Evolutionary conservation across 768 basidiomycete species (phyloP).

Genomic region (Amanita inopinata): DNA sequence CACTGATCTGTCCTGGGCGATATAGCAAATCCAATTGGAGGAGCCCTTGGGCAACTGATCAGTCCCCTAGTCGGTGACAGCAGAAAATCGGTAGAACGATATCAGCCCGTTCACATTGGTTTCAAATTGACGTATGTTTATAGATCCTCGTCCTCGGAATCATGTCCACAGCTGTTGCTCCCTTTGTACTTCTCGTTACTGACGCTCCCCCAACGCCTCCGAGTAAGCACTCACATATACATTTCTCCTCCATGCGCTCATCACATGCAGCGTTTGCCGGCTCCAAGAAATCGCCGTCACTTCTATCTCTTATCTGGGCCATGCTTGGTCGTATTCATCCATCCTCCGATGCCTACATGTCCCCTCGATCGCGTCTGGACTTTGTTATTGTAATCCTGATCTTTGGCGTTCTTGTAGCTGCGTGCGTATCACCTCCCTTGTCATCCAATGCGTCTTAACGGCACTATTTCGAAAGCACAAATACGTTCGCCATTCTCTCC

Average conservation of each 20-base stretch:
- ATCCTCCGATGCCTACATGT: slow-evolving; percentile 44
- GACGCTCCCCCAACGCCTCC: slow-evolving; percentile 67
- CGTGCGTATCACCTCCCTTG: slow-evolving; percentile 33
- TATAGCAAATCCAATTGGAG: slow-evolving; percentile 67
- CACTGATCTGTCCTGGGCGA: slow-evolving; percentile 1
- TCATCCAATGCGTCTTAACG: not conserved
- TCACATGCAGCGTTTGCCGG: slow-evolving; percentile 49
- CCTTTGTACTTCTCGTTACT: slow-evolving; percentile 49
- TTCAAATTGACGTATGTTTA: not conserved
- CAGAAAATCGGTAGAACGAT: slow-evolving; percentile 44
- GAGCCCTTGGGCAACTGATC: slow-evolving; percentile 63
- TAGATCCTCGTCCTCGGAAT: slow-evolving; percentile 70
- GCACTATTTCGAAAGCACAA: slow-evolving; percentile 30
- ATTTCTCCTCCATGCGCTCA: slow-evolving; percentile 9
- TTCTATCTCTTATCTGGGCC: slow-evolving; percentile 45
- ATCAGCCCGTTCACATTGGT: not conserved
- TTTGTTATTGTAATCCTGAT: slow-evolving; percentile 48
- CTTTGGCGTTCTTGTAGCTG: slow-evolving; percentile 59
- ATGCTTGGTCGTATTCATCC: slow-evolving; percentile 33
- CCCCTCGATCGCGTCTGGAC: slow-evolving; percentile 56
- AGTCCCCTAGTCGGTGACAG: slow-evolving; percentile 50
- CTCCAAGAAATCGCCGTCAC: slow-evolving; percentile 44
- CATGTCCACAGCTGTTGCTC: slow-evolving; percentile 52
- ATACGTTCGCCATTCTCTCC: slow-evolving; percentile 56
- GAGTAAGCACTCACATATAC: slow-evolving; percentile 33